A percentile compares a stretch with the other conserved stretches of the same genome.
phyloP scores from a whole-genome alignment of 495 filamentous ascomycete species.

The Aspergillus baeticus region DNA sequence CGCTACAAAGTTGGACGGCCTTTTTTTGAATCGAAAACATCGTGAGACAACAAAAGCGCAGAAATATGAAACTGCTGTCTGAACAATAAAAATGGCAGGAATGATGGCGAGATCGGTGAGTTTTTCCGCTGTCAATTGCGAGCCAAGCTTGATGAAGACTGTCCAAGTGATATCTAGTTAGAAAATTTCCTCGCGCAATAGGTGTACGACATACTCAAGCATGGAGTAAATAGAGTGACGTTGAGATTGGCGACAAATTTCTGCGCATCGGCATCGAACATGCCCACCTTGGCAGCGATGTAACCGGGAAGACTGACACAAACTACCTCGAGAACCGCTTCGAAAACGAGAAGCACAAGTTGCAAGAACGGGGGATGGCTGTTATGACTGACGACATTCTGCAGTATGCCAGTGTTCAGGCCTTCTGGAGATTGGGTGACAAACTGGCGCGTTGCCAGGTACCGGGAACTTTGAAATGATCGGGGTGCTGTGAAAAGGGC shows the following conservation, averaged over 20 bases:
- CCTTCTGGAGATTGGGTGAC: slow-evolving; percentile 35
- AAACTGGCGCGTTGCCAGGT: slow-evolving; percentile 25
- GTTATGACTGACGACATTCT: slow-evolving; percentile 32
- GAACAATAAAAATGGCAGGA: slow-evolving; percentile 85
- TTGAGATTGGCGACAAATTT: slow-evolving; percentile 96
- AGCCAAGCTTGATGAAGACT: slow-evolving; percentile 99
- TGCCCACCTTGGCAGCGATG: slow-evolving; percentile 80
- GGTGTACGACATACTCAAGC: slow-evolving; percentile 69
- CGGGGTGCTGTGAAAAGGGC: slow-evolving; percentile 60
- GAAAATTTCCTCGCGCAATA: not conserved
- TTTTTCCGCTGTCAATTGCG: slow-evolving; percentile 87
- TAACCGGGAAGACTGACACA: slow-evolving; percentile 97
- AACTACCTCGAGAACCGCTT: slow-evolving; percentile 92
- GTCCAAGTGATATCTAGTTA: slow-evolving; percentile 1
- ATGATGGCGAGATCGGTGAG: slow-evolving; percentile 88
- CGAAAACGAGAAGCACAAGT: slow-evolving; percentile 85
- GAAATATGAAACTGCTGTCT: slow-evolving; percentile 78
- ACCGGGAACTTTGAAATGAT: slow-evolving; percentile 60
- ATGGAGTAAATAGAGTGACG: slow-evolving; percentile 90
- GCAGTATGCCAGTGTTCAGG: slow-evolving; percentile 28
- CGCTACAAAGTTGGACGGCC: slow-evolving; percentile 87
- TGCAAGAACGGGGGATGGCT: slow-evolving; percentile 69
- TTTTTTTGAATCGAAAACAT: slow-evolving; percentile 76
- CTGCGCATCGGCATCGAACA: slow-evolving; percentile 92
- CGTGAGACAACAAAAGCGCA: slow-evolving; percentile 68